These are phyloP conservation scores for Blastocystis sp. DNA, from an alignment of 352 stramenopile genomes.

Conservation along the genomic window DNA sequence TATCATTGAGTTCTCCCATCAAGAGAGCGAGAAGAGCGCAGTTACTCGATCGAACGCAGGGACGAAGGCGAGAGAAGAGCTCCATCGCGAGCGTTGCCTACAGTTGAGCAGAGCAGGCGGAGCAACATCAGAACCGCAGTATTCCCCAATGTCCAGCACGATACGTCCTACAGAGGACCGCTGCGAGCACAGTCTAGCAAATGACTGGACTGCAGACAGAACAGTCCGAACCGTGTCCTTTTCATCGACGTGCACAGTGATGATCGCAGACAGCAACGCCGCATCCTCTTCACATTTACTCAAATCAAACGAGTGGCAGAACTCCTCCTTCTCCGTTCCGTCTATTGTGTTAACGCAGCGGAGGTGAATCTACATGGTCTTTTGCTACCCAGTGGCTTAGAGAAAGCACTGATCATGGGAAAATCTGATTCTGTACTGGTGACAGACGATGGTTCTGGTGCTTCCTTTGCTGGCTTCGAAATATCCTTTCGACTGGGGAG, in stretches of 20 bases:
- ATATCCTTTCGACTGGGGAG: background rate
- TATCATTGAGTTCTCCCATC: background rate
- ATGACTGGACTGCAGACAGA: background rate
- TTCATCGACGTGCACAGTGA: background rate
- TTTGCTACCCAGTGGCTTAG: background rate
- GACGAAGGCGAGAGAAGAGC: background rate
- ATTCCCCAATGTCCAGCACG: background rate
- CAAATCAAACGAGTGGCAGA: constrained; percentile 34
- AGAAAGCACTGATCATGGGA: background rate
- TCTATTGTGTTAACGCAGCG: background rate
- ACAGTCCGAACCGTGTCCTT: background rate
- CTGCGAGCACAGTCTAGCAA: background rate
- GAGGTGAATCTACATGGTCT: background rate
- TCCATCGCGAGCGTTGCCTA: background rate
- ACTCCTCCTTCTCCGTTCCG: background rate
- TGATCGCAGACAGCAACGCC: background rate
- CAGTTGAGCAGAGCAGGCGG: background rate
- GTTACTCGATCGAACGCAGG: background rate
- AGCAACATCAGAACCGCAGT: background rate
- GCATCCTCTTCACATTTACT: constrained; percentile 13
- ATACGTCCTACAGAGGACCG: background rate
- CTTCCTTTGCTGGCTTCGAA: background rate
- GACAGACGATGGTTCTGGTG: background rate
- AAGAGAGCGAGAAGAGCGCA: background rate
- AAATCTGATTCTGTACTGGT: background rate